Conservation (phyloP, 1,139 yeast genomes). For the Spathaspora sp. region DNA sequence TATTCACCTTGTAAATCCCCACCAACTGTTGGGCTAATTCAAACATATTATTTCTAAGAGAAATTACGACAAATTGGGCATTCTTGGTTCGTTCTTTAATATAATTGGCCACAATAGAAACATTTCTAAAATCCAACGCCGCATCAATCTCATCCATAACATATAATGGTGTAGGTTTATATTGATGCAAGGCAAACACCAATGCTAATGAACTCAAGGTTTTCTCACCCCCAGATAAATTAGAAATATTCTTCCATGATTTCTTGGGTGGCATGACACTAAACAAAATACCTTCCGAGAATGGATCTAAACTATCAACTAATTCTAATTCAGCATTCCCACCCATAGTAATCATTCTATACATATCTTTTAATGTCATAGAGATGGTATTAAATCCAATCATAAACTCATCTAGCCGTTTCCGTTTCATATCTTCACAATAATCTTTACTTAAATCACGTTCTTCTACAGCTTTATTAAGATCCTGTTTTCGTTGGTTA, state of each 20-base stretch:
- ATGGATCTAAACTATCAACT: slow-evolving; percentile 96
- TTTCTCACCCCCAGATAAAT: slow-evolving; percentile 96
- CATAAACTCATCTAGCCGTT: slow-evolving; percentile 87
- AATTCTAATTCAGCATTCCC: slow-evolving; percentile 97
- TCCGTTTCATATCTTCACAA: slow-evolving; percentile 71
- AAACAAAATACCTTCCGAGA: slow-evolving; percentile 92
- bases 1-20: slow-evolving; percentile 91
- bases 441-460: slow-evolving; percentile 66
- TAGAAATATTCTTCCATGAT: slow-evolving; percentile 94
- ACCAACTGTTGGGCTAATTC: slow-evolving; percentile 92
- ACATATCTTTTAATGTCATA: slow-evolving; percentile 90
- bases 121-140: slow-evolving; percentile 95
- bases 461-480: slow-evolving; percentile 63
- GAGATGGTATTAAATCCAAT: slow-evolving; percentile 87
- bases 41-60: slow-evolving; percentile 95
- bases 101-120: slow-evolving; percentile 94
- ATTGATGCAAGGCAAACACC: slow-evolving; percentile 94
- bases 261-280: slow-evolving; percentile 99
- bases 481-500: slow-evolving; percentile 57
- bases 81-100: slow-evolving; percentile 93
- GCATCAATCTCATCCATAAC: slow-evolving; percentile 99
- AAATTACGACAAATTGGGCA: slow-evolving; percentile 95
- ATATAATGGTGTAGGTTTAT: slow-evolving; percentile 94
- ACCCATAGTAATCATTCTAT: slow-evolving; percentile 98
- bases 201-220: slow-evolving; percentile 92